Evolutionary conservation across 805 yeast species (phyloP).

Genomic region (Wickerhamia fluorescens): DNA sequence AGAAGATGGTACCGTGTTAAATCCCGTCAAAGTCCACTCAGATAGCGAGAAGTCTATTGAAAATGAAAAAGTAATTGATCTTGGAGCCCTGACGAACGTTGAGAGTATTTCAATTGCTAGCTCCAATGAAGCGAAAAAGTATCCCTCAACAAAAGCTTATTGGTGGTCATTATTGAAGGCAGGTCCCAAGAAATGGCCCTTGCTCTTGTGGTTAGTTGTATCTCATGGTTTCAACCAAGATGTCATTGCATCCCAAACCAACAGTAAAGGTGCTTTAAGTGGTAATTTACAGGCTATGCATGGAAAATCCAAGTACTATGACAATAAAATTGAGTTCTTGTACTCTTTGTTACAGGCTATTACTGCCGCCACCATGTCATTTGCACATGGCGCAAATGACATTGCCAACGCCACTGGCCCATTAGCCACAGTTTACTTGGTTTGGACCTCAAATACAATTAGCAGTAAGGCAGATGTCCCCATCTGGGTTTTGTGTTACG

Average conservation of each 20-base stretch:
- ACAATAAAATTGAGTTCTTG: slow-evolving; percentile 61
- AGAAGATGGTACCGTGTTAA: slow-evolving; percentile 4
- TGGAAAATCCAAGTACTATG: slow-evolving; percentile 55
- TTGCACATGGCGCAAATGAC: slow-evolving; percentile 79
- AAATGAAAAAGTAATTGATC: slow-evolving; percentile 7
- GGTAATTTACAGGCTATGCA: slow-evolving; percentile 47
- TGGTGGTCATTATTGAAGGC: slow-evolving; percentile 36
- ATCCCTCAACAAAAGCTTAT: slow-evolving; percentile 28
- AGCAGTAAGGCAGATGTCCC: slow-evolving; percentile 52
- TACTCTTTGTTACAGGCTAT: slow-evolving; percentile 63
- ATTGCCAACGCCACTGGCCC: slow-evolving; percentile 78
- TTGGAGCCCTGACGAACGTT: slow-evolving; percentile 8
- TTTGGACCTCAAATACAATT: slow-evolving; percentile 49
- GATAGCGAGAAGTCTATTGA: slow-evolving; percentile 7
- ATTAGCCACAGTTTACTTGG: slow-evolving; percentile 52
- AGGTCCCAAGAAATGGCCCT: slow-evolving; percentile 51
- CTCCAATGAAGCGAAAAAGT: slow-evolving; percentile 10
- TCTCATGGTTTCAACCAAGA: slow-evolving; percentile 62
- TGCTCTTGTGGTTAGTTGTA: slow-evolving; percentile 39
- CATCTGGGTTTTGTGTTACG: slow-evolving; percentile 61
- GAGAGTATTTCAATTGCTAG: slow-evolving; percentile 7
- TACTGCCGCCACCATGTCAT: slow-evolving; percentile 74
- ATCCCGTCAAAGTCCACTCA: slow-evolving; percentile 5
- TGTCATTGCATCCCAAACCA: slow-evolving; percentile 45
- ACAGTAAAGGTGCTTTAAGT: slow-evolving; percentile 31